A percentile compares a stretch with the other conserved stretches of the same genome.
Conservation (phyloP, 441 rosid species). For the Geranium incanum region DNA sequence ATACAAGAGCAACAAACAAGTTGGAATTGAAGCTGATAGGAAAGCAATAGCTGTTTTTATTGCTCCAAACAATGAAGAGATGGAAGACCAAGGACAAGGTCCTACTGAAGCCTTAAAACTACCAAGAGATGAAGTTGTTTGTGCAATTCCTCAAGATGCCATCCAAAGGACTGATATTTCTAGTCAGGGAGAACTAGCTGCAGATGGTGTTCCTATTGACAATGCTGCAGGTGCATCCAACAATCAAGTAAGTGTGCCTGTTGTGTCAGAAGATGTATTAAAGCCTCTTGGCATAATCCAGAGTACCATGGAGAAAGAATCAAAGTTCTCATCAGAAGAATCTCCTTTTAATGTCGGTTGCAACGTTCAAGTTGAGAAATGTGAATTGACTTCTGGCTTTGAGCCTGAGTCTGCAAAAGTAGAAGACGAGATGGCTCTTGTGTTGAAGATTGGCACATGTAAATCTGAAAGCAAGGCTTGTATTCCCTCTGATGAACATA, state of each 20-base stretch:
- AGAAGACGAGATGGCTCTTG: constrained; percentile 12
- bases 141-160: neutral
- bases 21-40: neutral
- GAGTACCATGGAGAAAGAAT: neutral
- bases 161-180: neutral
- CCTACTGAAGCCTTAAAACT: neutral
- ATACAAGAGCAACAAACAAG: neutral
- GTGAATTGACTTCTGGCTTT: constrained; percentile 1
- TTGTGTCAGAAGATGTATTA: neutral
- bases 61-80: neutral
- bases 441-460: constrained; percentile 14
- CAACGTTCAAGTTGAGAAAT: neutral
- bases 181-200: neutral
- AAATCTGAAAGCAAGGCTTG: constrained; percentile 20
- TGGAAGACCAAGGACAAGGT: constrained; percentile 1
- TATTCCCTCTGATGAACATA: constrained; percentile 17
- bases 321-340: neutral
- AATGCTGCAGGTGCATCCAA: neutral
- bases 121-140: constrained; percentile 1
- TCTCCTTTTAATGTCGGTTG: neutral
- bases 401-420: neutral
- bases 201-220: neutral
- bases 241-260: neutral
- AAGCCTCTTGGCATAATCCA: neutral
- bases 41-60: neutral